phyloP scores from a whole-genome alignment of 257 asterid genomes.

The Fraxinus pennsylvanica region DNA sequence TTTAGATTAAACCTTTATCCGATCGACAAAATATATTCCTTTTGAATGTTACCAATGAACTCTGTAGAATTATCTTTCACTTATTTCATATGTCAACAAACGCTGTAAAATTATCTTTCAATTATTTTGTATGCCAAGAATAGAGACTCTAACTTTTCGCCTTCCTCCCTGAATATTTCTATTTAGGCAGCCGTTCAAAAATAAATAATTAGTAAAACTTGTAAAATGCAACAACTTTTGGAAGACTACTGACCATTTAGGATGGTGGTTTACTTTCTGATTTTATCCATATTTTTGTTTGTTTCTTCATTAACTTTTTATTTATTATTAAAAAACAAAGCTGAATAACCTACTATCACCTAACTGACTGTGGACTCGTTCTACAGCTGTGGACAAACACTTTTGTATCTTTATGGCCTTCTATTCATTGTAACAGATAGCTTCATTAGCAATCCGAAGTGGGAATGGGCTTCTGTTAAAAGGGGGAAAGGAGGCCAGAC shows the following conservation, averaged over 20 bases:
- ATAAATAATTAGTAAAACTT: too few species aligned
- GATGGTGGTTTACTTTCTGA: not conserved
- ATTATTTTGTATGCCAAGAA: not conserved
- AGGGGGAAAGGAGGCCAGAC: conserved; percentile 84
- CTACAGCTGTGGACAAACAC: not conserved
- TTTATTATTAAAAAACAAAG: not conserved
- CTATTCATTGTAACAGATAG: conserved; percentile 47
- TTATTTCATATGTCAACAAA: too few species aligned
- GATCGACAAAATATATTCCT: not conserved
- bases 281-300: conserved; percentile 3
- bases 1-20: not conserved
- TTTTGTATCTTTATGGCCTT: not conserved
- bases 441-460: conserved; percentile 78
- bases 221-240: not conserved
- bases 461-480: conserved; percentile 85
- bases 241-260: not conserved
- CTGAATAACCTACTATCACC: not conserved
- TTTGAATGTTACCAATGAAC: not conserved
- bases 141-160: not conserved
- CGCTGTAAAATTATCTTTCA: too few species aligned
- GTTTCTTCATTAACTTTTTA: not conserved
- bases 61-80: not conserved
- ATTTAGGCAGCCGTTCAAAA: not conserved
- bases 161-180: not conserved
- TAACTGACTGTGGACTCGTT: too few species aligned